Evolutionary conservation across 805 yeast genomes (phyloP), one percentile per base, ranked within the genome.

Genomic region (Sporopachydermia lactativora): DNA sequence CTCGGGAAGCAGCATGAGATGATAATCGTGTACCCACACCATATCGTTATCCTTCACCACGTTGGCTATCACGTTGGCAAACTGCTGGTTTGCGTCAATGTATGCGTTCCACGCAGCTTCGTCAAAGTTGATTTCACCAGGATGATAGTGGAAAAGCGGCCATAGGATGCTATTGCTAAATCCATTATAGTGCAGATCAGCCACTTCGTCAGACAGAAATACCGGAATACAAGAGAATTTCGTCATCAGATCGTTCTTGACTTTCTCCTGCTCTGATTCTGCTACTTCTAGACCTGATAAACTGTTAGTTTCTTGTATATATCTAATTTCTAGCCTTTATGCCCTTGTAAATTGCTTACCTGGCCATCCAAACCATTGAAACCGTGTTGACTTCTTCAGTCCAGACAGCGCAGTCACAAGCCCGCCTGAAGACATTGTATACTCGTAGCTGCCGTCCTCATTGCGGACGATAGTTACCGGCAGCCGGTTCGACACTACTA

Each of bases 291-390:
- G 61, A 8, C 50, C 48, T 24, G n/a, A 24, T 8, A 8, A 24
- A 24, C 8, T 24, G 8, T 4, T 37, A 19, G 4, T 37, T 5
- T 34, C 24, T 37, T 19, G 24, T 37, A 15, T 5, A 6, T 6
- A 36, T 6, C n/a, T 15, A 14, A 15, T n/a, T 4, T 17, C 5
- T 19, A 8, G 14, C 18, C 36, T 19, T 13, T 15, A 24, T 24
- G 31, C 6, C 8, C 18, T 5, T 18, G 14, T 37, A 37, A 19
- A 11, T 14, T 24, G n/a, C 31, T 24, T 24, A 24, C 31, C 31
- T 2, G 97, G 95, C 99, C 99, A 92, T 13, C 99, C 99, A 52
- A 83, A 77, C 99, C 99, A 92, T 56, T 86, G 92, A 61, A 86
- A 86, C 39, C 81, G 78, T 5, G 84, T 75, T 2, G 78, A 62